Conservation (phyloP, 2,329 filamentous ascomycete species). For the Colletotrichum horii region DNA sequence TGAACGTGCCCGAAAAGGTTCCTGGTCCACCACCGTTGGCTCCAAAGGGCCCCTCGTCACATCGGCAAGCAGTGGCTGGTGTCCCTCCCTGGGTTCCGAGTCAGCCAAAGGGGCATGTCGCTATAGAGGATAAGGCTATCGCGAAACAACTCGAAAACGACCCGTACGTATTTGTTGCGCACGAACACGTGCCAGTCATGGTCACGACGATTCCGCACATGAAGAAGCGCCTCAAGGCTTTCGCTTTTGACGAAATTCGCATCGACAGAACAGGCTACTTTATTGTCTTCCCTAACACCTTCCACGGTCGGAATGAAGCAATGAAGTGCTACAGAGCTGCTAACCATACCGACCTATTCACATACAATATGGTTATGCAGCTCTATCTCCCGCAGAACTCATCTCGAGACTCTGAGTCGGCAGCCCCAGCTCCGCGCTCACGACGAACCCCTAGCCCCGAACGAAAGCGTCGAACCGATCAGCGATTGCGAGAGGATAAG, state of each 20-base stretch:
- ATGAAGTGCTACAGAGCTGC: conserved; percentile 80
- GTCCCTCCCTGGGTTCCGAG: conserved; percentile 40
- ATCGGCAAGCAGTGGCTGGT: conserved; percentile 39
- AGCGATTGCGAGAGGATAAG: conserved; percentile 67
- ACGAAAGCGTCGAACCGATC: conserved; percentile 40
- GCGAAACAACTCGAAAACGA: conserved; percentile 74
- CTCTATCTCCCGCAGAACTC: conserved; percentile 52
- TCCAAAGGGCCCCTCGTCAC: conserved; percentile 80
- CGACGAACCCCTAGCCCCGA: conserved; percentile 42
- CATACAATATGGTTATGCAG: conserved; percentile 90
- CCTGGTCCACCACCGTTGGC: conserved; percentile 80
- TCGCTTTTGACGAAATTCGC: conserved; percentile 80
- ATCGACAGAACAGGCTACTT: conserved; percentile 89
- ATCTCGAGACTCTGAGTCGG: conserved; percentile 3
- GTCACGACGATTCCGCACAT: conserved; percentile 86
- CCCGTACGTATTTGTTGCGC: conserved; percentile 91
- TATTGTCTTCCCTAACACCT: conserved; percentile 84
- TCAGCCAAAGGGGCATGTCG: conserved; percentile 53
- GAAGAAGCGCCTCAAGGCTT: conserved; percentile 86
- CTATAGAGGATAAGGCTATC: conserved; percentile 71
- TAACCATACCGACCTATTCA: conserved; percentile 86
- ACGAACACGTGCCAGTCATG: conserved; percentile 85
- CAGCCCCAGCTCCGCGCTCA: conserved; percentile 26
- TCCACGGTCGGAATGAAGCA: conserved; percentile 78
- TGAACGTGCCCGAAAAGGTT: conserved; percentile 42